Percentiles rank a stretch among this genome's conserved stretches.
Evolutionary conservation across 208 protist species (phyloP).

Genomic region (Leishmania major): DNA sequence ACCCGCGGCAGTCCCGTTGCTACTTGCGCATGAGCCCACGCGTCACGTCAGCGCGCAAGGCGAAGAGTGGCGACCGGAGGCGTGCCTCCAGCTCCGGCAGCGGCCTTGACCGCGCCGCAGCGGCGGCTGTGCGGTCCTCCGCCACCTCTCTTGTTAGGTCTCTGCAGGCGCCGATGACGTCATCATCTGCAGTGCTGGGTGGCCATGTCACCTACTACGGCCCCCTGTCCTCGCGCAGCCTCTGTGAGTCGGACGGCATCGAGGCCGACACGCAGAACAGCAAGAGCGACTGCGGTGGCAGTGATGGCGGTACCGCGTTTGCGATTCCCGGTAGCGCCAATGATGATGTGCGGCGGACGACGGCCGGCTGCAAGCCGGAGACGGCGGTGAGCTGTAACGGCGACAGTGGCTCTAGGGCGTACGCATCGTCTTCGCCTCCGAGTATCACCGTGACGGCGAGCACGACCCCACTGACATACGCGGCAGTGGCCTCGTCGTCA

Average conservation of each 20-base stretch:
- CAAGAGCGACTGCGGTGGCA: neutral
- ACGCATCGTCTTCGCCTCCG: neutral
- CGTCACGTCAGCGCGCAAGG: neutral
- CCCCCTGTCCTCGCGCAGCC: neutral
- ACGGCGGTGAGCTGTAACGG: neutral
- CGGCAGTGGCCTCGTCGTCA: constrained; percentile 9
- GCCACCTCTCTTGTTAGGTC: neutral
- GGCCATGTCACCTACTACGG: constrained; percentile 7
- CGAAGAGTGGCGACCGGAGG: neutral
- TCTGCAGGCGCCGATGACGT: neutral
- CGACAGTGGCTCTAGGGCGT: neutral
- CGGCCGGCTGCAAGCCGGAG: neutral
- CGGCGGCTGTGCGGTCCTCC: neutral
- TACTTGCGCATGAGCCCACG: neutral
- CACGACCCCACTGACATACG: constrained; percentile 21
- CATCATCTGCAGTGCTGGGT: neutral
- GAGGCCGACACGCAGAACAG: neutral
- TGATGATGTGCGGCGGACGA: neutral
- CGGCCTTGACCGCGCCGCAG: neutral
- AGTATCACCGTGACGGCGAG: neutral
- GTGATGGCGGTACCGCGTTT: neutral
- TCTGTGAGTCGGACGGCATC: neutral
- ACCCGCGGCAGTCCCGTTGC: neutral
- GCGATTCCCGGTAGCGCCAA: neutral
- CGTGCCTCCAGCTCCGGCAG: neutral